Evolutionary conservation across 331 rosid species (phyloP).

Genomic region (Malus hybrid): DNA sequence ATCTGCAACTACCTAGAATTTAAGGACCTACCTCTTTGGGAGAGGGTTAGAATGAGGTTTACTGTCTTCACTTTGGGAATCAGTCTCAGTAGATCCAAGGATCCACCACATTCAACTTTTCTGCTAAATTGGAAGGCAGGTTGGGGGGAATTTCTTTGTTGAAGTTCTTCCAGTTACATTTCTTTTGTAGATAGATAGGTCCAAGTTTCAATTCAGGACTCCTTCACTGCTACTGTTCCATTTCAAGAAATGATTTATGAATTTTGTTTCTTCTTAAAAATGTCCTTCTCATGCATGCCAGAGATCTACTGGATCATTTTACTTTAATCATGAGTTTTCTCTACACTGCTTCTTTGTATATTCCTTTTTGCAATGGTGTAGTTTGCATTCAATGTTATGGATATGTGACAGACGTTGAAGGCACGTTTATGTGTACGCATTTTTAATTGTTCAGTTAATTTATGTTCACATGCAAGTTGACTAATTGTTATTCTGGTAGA

Average conservation of each 20-base stretch:
- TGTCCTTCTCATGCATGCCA: not conserved
- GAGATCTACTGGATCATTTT: not conserved
- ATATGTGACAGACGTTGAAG: not conserved
- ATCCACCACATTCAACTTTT: too few species aligned
- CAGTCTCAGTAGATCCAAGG: too few species aligned
- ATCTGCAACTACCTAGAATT: not conserved
- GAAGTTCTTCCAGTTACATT: too few species aligned
- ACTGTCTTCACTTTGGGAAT: too few species aligned
- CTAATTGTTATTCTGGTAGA: not conserved
- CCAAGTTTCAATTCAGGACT: too few species aligned
- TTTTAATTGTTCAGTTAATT: not conserved
- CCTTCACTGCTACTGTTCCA: not conserved
- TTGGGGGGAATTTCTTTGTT: too few species aligned
- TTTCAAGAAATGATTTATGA: not conserved
- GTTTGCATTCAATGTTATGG: not conserved
- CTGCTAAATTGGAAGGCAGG: too few species aligned
- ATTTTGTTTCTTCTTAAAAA: not conserved
- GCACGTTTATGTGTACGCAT: not conserved
- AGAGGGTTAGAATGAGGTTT: not conserved
- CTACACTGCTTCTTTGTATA: not conserved
- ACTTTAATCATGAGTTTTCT: not conserved
- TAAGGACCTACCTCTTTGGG: not conserved
- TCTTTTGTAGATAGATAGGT: too few species aligned
- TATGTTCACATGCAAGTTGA: not conserved
- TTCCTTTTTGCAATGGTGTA: not conserved